phyloP scores from a whole-genome alignment of 257 asterid species.

The Solanum lycopersicoides region DNA sequence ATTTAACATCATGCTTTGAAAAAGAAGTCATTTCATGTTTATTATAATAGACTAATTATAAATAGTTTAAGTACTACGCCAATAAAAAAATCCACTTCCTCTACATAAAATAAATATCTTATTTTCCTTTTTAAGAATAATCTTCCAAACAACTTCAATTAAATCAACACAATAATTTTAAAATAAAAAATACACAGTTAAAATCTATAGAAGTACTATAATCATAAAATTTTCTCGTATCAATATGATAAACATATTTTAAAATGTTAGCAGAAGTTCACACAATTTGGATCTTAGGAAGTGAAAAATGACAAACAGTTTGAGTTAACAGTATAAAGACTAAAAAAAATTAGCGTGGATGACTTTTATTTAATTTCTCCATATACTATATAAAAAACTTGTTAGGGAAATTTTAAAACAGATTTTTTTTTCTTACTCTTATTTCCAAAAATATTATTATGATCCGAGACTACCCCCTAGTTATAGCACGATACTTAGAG shows the following conservation, averaged over 20 bases:
- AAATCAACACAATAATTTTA: background rate
- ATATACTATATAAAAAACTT: no score
- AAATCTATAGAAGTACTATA: background rate
- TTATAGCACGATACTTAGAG: background rate
- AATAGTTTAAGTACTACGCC: no score
- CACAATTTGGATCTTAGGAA: background rate
- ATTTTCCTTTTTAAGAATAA: background rate
- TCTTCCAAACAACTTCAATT: background rate
- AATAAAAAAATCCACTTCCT: no score
- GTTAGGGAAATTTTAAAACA: no score
- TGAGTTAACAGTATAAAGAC: no score
- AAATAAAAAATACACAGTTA: background rate
- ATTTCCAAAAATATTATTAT: no score
- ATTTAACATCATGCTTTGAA: no score
- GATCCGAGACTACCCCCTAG: background rate
- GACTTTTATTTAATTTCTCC: background rate
- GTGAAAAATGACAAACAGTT: background rate
- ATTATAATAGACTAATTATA: no score
- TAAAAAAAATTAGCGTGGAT: background rate
- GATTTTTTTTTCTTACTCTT: background rate
- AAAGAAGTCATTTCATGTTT: no score
- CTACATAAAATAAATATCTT: background rate
- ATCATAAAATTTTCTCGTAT: background rate
- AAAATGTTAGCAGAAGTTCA: background rate
- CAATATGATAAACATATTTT: background rate